Evolutionary conservation across 176 grass and related monocot genomes (phyloP).

Genomic region (Carex parvula): DNA sequence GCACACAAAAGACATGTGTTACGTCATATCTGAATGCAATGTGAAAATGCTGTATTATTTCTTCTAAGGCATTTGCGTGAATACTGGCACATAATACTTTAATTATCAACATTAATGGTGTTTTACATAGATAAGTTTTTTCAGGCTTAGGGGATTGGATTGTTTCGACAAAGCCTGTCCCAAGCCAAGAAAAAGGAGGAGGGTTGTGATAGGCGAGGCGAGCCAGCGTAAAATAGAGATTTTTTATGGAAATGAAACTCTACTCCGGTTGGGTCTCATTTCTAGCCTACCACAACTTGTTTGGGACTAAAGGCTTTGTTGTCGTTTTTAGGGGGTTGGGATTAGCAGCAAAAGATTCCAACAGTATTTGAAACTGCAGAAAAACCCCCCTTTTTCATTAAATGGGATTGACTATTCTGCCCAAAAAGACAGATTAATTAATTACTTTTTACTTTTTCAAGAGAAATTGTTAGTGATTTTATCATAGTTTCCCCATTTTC

Average conservation of each 20-base stretch:
- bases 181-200: no score
- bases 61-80: neutral
- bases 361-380: neutral
- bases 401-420: neutral
- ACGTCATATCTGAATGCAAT: slow-evolving; percentile 31
- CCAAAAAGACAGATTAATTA: neutral
- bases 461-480: neutral
- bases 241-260: no score
- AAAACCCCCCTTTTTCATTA: neutral
- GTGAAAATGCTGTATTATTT: neutral
- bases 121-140: neutral
- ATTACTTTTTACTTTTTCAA: neutral
- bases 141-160: no score
- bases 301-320: no score
- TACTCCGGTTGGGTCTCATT: no score
- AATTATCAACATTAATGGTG: neutral
- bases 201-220: no score
- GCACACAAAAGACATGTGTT: slow-evolving; percentile 73
- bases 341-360: neutral
- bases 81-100: neutral
- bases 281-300: no score
- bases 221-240: no score
- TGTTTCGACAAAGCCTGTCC: no score
- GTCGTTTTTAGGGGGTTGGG: no score
- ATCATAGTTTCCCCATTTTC: neutral